Conservation (phyloP, 108 stramenopile species). For the Nitzschia inconspicua region DNA sequence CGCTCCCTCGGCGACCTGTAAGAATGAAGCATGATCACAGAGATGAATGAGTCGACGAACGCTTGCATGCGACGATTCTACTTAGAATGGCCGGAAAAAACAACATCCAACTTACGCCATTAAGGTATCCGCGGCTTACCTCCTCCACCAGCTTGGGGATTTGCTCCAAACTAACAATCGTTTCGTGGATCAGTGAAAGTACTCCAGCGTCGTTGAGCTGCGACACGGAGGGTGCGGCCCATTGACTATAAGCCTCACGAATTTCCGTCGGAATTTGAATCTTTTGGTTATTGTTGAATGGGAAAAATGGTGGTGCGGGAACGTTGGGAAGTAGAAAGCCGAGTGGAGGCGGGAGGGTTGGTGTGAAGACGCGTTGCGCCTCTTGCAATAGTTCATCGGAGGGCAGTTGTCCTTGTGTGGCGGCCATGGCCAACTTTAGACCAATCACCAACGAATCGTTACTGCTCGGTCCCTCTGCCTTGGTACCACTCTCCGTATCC, state of each 20-base stretch:
- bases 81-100: background rate
- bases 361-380: conserved; percentile 8
- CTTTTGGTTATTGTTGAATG: background rate
- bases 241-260: conserved; percentile 42
- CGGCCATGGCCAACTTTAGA: conserved; percentile 36
- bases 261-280: conserved; percentile 49
- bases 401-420: conserved; percentile 48
- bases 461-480: conserved; percentile 16
- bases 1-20: conserved; percentile 66
- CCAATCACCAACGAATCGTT: conserved; percentile 31
- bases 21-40: background rate
- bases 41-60: no score
- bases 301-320: background rate
- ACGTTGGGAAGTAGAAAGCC: no score
- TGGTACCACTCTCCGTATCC: conserved; percentile 34
- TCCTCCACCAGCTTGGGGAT: conserved; percentile 88
- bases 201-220: conserved; percentile 53
- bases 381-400: conserved; percentile 58
- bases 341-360: background rate
- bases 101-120: conserved; percentile 6
- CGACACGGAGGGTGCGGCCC: conserved; percentile 41
- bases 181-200: conserved; percentile 62
- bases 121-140: conserved; percentile 33
- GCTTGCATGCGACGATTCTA: no score
- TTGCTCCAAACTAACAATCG: conserved; percentile 79